Evolutionary conservation across 495 filamentous ascomycete species (phyloP), one percentile per base, ranked within the genome.

Genomic region (Thermothielavioides terrestris): DNA sequence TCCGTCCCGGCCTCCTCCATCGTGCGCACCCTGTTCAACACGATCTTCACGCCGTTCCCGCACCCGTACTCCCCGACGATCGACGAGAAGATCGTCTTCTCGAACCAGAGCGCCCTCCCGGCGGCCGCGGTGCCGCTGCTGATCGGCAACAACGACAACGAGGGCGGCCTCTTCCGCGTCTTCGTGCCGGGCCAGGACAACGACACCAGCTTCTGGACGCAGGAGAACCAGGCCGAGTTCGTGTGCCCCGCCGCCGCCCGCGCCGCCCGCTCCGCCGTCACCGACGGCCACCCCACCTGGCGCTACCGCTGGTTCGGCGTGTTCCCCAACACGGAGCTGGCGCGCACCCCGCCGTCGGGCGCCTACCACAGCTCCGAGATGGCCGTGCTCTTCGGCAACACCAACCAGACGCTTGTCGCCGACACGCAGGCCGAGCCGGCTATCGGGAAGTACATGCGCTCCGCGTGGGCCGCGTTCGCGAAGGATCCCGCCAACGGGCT

Each of bases 271-370:
- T 66, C 67, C 6, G 45, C 57, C 45, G 40, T 11, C 31, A 3
- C 5, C 7, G 53, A 63, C 25, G 56, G 52, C 15, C 62, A 67
- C 12, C 71, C 76, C 0, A 67, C 64, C 12, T 80, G 76, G 75
- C 68, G 68, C 17, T 78, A 73, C 49, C 69, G 73, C 35, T 80
- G 76, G 50, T 69, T 73, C 36, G 75, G 68, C 7, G 68, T 70
- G 40, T 80, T 71, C 60, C 61, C 67, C 1, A 76, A 75, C 52
- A 62, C 68, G 11, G 56, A 58, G 6, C 59, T 78, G 20, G 54
- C 39, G 34, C 48, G 42, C n/a, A 70, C 70, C 32, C 69, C 70
- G 1, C 60, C 56, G 17, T 71, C 67, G 34, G 72, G 72, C 3
- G 67, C 74, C 1, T 77, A 70, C 52, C 77, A 80, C 52, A 69